Conservation (phyloP, 495 filamentous ascomycete genomes). For the Hypoxylon intermedium region DNA sequence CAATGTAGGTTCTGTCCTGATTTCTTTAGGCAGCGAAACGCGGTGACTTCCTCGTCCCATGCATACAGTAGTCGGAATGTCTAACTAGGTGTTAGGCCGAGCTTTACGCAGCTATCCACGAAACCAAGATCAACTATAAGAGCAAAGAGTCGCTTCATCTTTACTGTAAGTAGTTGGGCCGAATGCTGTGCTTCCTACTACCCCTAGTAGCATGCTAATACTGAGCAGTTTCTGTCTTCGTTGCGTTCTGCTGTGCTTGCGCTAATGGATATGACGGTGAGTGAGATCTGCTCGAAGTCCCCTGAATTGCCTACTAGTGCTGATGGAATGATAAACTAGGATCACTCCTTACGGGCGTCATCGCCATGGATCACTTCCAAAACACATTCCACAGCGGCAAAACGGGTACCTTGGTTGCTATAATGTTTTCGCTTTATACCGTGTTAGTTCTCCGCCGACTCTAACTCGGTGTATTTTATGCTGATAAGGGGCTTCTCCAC, state of each 20-base stretch:
- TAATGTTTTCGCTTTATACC: conserved; percentile 58
- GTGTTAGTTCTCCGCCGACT: conserved; percentile 45
- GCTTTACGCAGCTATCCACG: conserved; percentile 63
- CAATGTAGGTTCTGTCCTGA: conserved; percentile 53
- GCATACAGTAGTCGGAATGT: background rate
- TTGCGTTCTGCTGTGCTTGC: conserved; percentile 59
- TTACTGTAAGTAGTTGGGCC: conserved; percentile 53
- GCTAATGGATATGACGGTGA: conserved; percentile 59
- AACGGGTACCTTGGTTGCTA: conserved; percentile 46
- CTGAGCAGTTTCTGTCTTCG: conserved; percentile 46
- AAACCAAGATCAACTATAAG: conserved; percentile 62
- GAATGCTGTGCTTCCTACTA: background rate
- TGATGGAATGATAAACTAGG: conserved; percentile 30
- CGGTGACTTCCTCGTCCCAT: background rate
- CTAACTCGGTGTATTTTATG: background rate
- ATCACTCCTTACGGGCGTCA: conserved; percentile 54
- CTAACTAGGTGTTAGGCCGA: conserved; percentile 54
- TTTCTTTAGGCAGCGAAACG: background rate
- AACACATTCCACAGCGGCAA: conserved; percentile 45
- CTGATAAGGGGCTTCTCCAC: background rate
- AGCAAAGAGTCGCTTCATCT: conserved; percentile 62
- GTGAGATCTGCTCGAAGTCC: background rate
- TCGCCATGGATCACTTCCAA: conserved; percentile 53
- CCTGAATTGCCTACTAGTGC: background rate
- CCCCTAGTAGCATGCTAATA: conserved; percentile 2